Evolutionary conservation across 257 asterid genomes (phyloP), one percentile per base, ranked within the genome.

Genomic region (Ilex asprella): DNA sequence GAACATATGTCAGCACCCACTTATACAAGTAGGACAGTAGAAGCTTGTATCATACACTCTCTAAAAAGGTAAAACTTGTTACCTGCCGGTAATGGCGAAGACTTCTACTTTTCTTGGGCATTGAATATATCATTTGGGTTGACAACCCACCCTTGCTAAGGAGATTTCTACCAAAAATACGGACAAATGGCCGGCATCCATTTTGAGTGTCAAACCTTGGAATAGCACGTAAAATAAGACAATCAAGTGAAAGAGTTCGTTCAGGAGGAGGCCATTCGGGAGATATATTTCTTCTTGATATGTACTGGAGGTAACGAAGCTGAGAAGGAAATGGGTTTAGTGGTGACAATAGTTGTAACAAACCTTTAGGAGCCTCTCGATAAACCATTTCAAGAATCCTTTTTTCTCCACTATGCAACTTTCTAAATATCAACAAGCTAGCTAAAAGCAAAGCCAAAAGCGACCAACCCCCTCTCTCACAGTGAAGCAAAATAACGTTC

Each of bases 381-480:
- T 89, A 92, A 65, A 92, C 82, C 86, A 89, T 80, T 78, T 92
- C 99, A 67, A 89, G 95, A 67, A 85, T 78, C 79, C 83, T 89
- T 63, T 78, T 80, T 81, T 91, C 97, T 54, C 90, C 86, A 47
- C 86, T 79, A 35, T 87, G 94, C 78, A 85, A 73, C 77, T 92
- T 92, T 79, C 89, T 84, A 75, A 77, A 85, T 79, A 89, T 82
- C 81, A 89, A 79, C 83, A 86, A 89, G 79, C 97, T 84, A 69
- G 99, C 79, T 67, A 92, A 76, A 44, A 89, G 82, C 73, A 89
- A 89, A 30, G 96, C 95, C 31, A 92, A 73, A 61, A 92, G 83
- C 31, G 90, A 82, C 97, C 99, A 92, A 35, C 95, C 96, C 55
- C 99, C 97, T 79, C 97, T 81, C 73, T 92, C 99, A 69, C 99